Evolutionary conservation across 1,139 yeast genomes (phyloP), one percentile per base, ranked within the genome.

Genomic region (Diutina pseudorugosa): DNA sequence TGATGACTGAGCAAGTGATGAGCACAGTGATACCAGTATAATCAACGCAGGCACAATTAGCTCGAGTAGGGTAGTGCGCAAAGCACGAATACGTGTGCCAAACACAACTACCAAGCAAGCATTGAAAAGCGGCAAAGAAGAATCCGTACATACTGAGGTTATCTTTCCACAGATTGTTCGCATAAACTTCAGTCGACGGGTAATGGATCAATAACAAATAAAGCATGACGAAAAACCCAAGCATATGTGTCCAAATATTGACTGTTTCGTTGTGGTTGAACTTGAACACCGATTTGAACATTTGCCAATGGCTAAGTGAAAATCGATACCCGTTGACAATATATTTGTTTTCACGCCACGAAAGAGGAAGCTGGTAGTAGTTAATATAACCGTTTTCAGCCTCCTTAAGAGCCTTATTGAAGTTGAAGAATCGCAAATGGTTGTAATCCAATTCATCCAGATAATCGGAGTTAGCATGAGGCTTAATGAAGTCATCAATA

Each of bases 21-120:
- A 93, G 72, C 12, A 90, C 77, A 0, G 97, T 89, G 59, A 93
- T 93, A 1, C 98, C 98, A 8, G 96, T 85, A 65, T 93, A 93
- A 69, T 93, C 98, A 50, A 91, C 83, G 67, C 98, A 93, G 0
- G 97, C 96, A 67, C 87, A 88, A 54, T 80, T 78, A 57, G 83
- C 76, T 63, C 96, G 77, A 54, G 82, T 68, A 25, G 75, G 69
- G 51, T 85, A 68, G 54, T 77, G 77, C 19, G 94, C 82, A 58
- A 90, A 85, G 57, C 90, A 84, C 55, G 86, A 81, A 66, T 89
- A 91, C 1, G 97, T 87, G 67, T 93, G 98, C 98, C 98, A 93
- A 30, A 84, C 71, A 3, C 85, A 80, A 0, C 96, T 88, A 52
- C 93, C 84, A 4, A 80, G 57, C 54, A 93, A 71, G 65, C 98